A percentile compares a stretch with the other conserved stretches of the same genome.
These are phyloP conservation scores for Ammopiptanthus mongolicus DNA, from an alignment of 306 rosid species.

Conservation along the genomic window DNA sequence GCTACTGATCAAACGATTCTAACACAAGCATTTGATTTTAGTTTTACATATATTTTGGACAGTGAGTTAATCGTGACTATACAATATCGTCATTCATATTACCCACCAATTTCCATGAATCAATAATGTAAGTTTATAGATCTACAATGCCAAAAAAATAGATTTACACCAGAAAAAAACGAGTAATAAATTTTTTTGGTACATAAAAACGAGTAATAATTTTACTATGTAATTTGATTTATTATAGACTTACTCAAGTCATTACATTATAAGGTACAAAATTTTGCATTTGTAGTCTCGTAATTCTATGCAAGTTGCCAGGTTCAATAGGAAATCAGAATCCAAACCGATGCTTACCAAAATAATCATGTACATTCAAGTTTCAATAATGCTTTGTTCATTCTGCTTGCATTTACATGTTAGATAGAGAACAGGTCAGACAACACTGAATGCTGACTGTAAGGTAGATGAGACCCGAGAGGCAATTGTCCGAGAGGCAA, in stretches of 20 bases:
- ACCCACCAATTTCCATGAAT: too few relatives aligned
- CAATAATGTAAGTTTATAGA: too few relatives aligned
- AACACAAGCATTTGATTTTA: too few relatives aligned
- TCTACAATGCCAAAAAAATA: too few relatives aligned
- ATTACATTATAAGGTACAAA: constrained; percentile 9
- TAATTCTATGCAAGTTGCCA: neutral
- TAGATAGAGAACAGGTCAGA: constrained; percentile 33
- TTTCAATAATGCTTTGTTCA: constrained; percentile 7
- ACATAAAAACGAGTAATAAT: too few relatives aligned
- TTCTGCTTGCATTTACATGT: neutral
- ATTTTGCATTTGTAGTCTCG: constrained; percentile 17
- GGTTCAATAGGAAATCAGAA: constrained; percentile 7
- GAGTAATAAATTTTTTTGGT: too few relatives aligned
- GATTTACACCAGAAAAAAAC: too few relatives aligned
- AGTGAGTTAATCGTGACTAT: too few relatives aligned
- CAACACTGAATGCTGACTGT: constrained; percentile 71
- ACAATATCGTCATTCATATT: too few relatives aligned
- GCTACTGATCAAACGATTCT: too few relatives aligned
- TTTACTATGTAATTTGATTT: neutral
- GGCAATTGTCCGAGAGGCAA: constrained; percentile 70
- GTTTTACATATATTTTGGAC: too few relatives aligned
- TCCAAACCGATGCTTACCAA: constrained; percentile 4
- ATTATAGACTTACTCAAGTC: neutral
- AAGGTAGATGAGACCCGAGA: constrained; percentile 61
- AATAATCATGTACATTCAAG: constrained; percentile 34